Evolutionary conservation across 495 filamentous ascomycete genomes (phyloP).

Genomic region (Xylaria flabelliformis): DNA sequence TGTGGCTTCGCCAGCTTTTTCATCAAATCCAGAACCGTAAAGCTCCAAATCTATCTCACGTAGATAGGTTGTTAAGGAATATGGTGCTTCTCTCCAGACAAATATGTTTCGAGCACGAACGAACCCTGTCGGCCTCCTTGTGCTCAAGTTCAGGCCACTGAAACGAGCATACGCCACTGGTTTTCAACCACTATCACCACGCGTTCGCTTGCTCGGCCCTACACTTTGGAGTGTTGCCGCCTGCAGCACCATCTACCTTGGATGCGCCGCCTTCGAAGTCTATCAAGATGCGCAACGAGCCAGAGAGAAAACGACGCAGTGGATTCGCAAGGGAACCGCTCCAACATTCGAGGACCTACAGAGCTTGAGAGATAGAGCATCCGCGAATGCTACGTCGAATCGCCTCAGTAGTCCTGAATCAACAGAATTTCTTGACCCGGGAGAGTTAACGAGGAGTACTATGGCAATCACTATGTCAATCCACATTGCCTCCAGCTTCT

Average conservation of each 20-base stretch:
- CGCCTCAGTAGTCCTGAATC: constrained; percentile 6
- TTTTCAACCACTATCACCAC: not conserved
- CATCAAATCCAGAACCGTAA: not conserved
- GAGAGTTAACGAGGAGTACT: constrained; percentile 23
- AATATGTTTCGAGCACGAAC: constrained; percentile 15
- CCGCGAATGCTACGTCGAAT: not conserved
- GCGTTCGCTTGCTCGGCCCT: constrained; percentile 36
- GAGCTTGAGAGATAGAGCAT: constrained; percentile 6
- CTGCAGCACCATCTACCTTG: constrained; percentile 37
- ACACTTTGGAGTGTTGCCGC: constrained; percentile 36
- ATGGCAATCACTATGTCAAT: constrained; percentile 30
- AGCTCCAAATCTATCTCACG: not conserved
- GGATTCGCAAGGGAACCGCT: not conserved
- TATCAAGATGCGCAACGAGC: constrained; percentile 30
- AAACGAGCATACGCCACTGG: not conserved
- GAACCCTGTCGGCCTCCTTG: not conserved
- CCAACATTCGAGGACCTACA: constrained; percentile 35
- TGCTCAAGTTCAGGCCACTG: not conserved
- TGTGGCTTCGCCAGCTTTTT: not conserved
- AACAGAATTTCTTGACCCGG: constrained; percentile 16
- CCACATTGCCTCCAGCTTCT: constrained; percentile 14
- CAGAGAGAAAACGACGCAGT: constrained; percentile 13
- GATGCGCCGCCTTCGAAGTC: constrained; percentile 41
- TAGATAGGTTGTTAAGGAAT: not conserved
- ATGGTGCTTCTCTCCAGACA: not conserved